Evolutionary conservation across 1,139 yeast species (phyloP), one percentile per base, ranked within the genome.

Genomic region (Geotrichum bryndzae): DNA sequence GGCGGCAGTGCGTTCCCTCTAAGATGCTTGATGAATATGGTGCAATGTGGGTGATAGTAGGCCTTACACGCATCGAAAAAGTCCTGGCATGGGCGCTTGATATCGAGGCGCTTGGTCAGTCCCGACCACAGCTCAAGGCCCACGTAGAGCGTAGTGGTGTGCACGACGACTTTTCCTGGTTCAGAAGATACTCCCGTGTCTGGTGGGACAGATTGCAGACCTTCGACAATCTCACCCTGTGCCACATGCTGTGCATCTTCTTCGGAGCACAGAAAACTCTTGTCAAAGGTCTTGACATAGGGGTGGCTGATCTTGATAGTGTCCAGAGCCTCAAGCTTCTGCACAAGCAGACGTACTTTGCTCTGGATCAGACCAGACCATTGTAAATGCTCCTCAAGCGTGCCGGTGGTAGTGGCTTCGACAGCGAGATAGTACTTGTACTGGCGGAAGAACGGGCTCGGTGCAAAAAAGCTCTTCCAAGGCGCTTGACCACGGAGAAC

Each of bases 331-430:
- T 94, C 99, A 58, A 94, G 79, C 71, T 90, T 92, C 69, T 83
- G 87, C 33, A 92, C 96, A 57, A 94, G 74, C 55, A 86, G 77
- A 67, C 99, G 82, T 56, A 92, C 74, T 74, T 87, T 90, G 68
- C 96, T 86, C 73, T 94, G 98, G 7, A 94, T 94, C 78, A 92
- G 79, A 13, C 99, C 98, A 66, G 90, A 84, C 92, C 95, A 94
- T 69, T 87, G 87, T 60, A 86, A 75, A 69, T 94, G 97, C 61
- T 90, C 91, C 70, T 91, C 97, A 61, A 83, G 82, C 1, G 81
- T 75, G 7, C 86, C 87, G 64, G 78, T 79, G 0, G 97, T 88
- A 0, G 88, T 86, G 0, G 92, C 94, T 59, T 89, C 85, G 6
- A 92, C 80, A 54, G 95, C 88, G 56, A 94, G 75, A 71, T 94